Conservation (phyloP, 768 basidiomycete genomes). For the Trametes meyenii region DNA sequence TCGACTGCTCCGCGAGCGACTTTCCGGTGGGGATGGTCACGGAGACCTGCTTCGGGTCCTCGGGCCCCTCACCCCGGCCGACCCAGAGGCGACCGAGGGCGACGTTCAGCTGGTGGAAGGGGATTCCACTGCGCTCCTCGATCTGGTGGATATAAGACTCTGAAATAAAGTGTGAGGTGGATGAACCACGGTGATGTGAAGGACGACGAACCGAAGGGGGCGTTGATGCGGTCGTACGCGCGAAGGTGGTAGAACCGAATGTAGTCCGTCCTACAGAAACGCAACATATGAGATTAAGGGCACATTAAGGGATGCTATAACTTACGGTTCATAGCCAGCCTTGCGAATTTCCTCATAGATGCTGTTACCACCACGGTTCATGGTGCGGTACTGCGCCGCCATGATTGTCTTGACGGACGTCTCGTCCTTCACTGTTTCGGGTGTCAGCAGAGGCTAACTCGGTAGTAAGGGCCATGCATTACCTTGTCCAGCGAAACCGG, state of each 20-base stretch:
- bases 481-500: conserved; percentile 74
- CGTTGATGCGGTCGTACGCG: conserved; percentile 88
- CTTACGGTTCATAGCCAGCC: conserved; percentile 76
- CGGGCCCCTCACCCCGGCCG: conserved; percentile 43
- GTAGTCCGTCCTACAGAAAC: conserved; percentile 62
- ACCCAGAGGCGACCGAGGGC: conserved; percentile 82
- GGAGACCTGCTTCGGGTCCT: conserved; percentile 53
- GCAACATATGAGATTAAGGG: background rate
- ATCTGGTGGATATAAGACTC: conserved; percentile 62
- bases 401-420: conserved; percentile 76
- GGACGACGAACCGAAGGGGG: conserved; percentile 54
- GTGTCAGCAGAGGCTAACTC: background rate
- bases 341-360: conserved; percentile 83
- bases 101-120: conserved; percentile 84
- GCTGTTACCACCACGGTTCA: conserved; percentile 86
- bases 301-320: background rate
- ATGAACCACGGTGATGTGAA: background rate
- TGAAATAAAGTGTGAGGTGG: conserved; percentile 10
- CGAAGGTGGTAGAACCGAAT: conserved; percentile 93
- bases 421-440: conserved; percentile 63
- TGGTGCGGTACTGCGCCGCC: conserved; percentile 86
- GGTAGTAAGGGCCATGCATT: no score
- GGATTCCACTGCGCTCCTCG: conserved; percentile 75
- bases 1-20: conserved; percentile 44
- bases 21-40: conserved; percentile 58